phyloP scores from a whole-genome alignment of 768 basidiomycete species.

The Hygrocybe punicea region DNA sequence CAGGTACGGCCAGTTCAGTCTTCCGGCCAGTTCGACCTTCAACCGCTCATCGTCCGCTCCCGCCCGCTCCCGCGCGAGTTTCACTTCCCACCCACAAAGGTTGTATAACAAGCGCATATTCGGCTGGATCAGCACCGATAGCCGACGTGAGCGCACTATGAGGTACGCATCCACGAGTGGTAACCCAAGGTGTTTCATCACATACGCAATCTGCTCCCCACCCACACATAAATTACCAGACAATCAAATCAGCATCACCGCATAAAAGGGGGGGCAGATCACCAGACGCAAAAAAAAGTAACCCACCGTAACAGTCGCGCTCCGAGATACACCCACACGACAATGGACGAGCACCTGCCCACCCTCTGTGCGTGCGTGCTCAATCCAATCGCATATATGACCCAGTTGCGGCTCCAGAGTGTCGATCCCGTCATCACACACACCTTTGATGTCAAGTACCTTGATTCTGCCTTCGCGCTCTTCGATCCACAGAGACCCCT shows the following conservation, averaged over 20 bases:
- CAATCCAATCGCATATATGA: constrained; percentile 92
- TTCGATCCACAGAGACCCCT: constrained; percentile 82
- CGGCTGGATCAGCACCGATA: constrained; percentile 91
- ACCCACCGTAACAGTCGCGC: constrained; percentile 86
- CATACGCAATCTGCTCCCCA: constrained; percentile 75
- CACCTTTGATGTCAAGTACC: constrained; percentile 86
- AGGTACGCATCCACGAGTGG: constrained; percentile 92
- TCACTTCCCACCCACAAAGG: constrained; percentile 90
- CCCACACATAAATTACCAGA: background rate
- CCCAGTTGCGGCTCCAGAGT: constrained; percentile 85
- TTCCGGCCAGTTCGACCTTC: constrained; percentile 58
- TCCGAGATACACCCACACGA: constrained; percentile 96
- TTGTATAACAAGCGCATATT: constrained; percentile 96
- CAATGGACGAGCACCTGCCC: constrained; percentile 95
- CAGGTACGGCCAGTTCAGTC: constrained; percentile 80
- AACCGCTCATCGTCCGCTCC: constrained; percentile 48
- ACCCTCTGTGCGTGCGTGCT: constrained; percentile 73
- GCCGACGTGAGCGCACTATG: constrained; percentile 82
- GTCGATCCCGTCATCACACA: constrained; percentile 96
- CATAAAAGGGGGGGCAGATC: too few relatives aligned
- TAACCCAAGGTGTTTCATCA: constrained; percentile 87
- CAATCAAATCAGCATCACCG: background rate
- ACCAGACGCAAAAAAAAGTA: background rate
- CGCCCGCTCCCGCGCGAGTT: constrained; percentile 75
- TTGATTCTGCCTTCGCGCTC: constrained; percentile 86